Conservation (phyloP, 2,329 filamentous ascomycete species). For the Pseudocercospora eumusae region DNA sequence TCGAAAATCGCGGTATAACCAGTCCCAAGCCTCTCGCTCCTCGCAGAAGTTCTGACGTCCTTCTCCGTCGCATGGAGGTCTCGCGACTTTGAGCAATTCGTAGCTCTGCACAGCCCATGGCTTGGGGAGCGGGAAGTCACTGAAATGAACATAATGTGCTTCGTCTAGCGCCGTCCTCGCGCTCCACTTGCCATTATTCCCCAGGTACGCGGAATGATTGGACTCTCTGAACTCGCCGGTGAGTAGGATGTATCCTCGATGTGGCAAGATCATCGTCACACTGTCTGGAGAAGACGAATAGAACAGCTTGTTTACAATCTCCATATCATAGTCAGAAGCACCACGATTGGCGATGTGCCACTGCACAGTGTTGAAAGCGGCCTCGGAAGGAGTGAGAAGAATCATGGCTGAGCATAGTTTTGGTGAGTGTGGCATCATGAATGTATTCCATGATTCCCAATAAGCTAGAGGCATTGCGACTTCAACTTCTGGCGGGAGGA, state of each 20-base stretch:
- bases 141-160: slow-evolving; percentile 69
- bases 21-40: slow-evolving; percentile 11
- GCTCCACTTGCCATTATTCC: slow-evolving; percentile 59
- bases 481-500: slow-evolving; percentile 57
- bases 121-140: slow-evolving; percentile 70
- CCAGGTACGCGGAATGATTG: slow-evolving; percentile 56
- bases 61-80: slow-evolving; percentile 10
- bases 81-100: neutral
- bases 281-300: slow-evolving; percentile 38
- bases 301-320: slow-evolving; percentile 65
- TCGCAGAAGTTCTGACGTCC: neutral
- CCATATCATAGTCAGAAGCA: slow-evolving; percentile 62
- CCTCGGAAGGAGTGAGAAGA: slow-evolving; percentile 59
- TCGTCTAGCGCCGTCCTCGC: slow-evolving; percentile 58
- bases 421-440: slow-evolving; percentile 37
- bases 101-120: slow-evolving; percentile 48
- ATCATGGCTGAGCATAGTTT: slow-evolving; percentile 58
- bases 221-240: slow-evolving; percentile 63
- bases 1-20: slow-evolving; percentile 14
- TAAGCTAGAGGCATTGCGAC: slow-evolving; percentile 70
- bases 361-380: slow-evolving; percentile 12
- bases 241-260: slow-evolving; percentile 62
- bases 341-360: slow-evolving; percentile 49
- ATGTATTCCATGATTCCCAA: slow-evolving; percentile 48
- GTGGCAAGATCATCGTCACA: slow-evolving; percentile 63